Evolutionary conservation across 2,329 filamentous ascomycete species (phyloP).

Genomic region (Scedosporium boydii): DNA sequence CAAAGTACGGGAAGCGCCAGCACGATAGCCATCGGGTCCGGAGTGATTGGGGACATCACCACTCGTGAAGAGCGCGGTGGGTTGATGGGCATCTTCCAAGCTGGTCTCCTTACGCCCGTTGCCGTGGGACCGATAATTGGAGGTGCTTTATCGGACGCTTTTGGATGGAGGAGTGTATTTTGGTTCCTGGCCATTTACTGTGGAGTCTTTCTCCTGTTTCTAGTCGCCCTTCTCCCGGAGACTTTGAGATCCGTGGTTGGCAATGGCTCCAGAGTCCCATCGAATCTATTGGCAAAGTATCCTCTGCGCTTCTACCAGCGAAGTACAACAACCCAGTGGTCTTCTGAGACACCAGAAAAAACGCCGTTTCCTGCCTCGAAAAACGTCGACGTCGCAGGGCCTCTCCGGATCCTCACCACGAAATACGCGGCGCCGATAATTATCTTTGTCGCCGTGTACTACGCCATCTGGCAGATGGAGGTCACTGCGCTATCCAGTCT

Average conservation of each 20-base stretch:
- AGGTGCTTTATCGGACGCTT: conserved; percentile 32
- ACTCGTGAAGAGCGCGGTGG: conserved; percentile 21
- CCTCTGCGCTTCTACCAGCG: neutral
- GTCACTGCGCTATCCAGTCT: conserved; percentile 23
- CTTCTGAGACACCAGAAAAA: neutral
- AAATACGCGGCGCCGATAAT: conserved; percentile 20
- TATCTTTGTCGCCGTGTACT: conserved; percentile 21
- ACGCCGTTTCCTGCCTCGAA: conserved; percentile 9
- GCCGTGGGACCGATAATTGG: conserved; percentile 39
- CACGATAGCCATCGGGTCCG: conserved; percentile 22
- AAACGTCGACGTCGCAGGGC: conserved; percentile 5
- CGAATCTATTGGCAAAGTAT: conserved; percentile 12
- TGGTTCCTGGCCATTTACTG: conserved; percentile 42
- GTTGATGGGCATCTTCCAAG: conserved; percentile 23
- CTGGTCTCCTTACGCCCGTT: conserved; percentile 11
- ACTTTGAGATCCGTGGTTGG: conserved; percentile 19
- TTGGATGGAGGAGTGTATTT: conserved; percentile 43
- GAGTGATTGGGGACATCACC: conserved; percentile 23
- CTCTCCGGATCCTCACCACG: conserved; percentile 20
- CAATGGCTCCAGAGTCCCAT: conserved; percentile 16
- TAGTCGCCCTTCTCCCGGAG: conserved; percentile 22
- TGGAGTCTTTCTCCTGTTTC: conserved; percentile 23
- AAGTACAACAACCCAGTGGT: neutral
- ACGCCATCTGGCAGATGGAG: conserved; percentile 24
- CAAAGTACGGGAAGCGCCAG: conserved; percentile 24